Evolutionary conservation across 192 early-diverging fungal genomes (phyloP).

Genomic region (Anaeromyces robustus): DNA sequence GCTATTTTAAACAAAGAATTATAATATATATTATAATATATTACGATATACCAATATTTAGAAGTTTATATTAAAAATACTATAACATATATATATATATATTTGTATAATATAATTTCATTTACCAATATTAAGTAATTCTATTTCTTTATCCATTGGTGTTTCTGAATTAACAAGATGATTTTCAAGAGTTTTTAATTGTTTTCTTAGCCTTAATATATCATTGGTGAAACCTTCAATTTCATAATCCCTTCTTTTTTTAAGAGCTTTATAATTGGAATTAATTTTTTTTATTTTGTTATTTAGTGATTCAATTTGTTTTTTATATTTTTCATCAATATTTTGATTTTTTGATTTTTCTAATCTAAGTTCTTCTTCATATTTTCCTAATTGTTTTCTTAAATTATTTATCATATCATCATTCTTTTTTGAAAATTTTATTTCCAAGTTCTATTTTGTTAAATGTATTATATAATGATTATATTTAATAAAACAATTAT

Average conservation of each 20-base stretch:
- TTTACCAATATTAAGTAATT: neutral
- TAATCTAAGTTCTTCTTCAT: constrained; percentile 14
- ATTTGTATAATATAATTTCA: no score
- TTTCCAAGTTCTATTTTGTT: constrained; percentile 9
- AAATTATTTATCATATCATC: constrained; percentile 18
- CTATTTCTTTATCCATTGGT: neutral
- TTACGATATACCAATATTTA: no score
- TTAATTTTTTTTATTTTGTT: constrained; percentile 13
- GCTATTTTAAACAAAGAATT: neutral
- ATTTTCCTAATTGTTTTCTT: constrained; percentile 10
- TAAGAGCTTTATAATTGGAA: constrained; percentile 26
- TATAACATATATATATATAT: no score
- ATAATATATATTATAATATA: no score
- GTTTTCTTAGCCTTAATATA: constrained; percentile 28
- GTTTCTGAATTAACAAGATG: neutral
- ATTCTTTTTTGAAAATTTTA: constrained; percentile 16
- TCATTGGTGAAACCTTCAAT: constrained; percentile 55
- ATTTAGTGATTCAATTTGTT: constrained; percentile 10
- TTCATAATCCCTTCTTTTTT: constrained; percentile 37
- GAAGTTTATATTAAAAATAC: no score
- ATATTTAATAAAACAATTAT: no score
- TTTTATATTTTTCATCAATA: constrained; percentile 8
- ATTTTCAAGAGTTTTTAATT: constrained; percentile 15
- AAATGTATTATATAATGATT: no score
- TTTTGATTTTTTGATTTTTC: constrained; percentile 10